phyloP scores from a whole-genome alignment of 2,329 filamentous ascomycete genomes.

The Aspergillus vadensis region DNA sequence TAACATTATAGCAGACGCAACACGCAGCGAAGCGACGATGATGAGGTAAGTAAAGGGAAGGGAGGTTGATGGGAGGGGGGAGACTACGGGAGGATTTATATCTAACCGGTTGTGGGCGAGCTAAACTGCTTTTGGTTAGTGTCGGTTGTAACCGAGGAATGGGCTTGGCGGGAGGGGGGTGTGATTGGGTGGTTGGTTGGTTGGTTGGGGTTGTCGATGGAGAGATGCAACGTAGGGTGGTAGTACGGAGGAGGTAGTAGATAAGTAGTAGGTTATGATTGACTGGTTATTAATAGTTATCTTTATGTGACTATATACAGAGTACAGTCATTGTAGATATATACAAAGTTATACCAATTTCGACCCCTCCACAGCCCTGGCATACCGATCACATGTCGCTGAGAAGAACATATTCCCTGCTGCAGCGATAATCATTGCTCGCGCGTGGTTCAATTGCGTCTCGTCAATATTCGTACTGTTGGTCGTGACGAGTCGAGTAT shows the following conservation, averaged over 20 bases:
- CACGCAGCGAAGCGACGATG: not conserved
- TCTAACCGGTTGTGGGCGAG: not conserved
- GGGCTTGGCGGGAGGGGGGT: not conserved
- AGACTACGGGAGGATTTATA: not conserved
- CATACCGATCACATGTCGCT: slow-evolving; percentile 18
- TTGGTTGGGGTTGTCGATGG: too few species aligned
- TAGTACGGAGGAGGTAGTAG: too few species aligned
- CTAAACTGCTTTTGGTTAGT: not conserved
- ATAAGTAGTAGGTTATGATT: too few species aligned
- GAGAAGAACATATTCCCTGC: slow-evolving; percentile 23
- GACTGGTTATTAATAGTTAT: not conserved
- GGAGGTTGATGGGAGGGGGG: not conserved
- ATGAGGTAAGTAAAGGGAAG: not conserved
- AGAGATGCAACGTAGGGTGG: too few species aligned
- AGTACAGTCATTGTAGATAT: not conserved
- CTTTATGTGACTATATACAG: not conserved
- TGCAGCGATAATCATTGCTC: slow-evolving; percentile 7
- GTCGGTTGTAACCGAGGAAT: not conserved
- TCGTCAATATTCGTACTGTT: not conserved
- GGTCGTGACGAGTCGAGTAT: not conserved
- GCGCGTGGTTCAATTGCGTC: slow-evolving; percentile 10
- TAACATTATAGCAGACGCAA: slow-evolving; percentile 7
- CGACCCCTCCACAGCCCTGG: slow-evolving; percentile 13
- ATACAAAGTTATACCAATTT: not conserved
- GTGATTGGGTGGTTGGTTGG: not conserved